phyloP scores from a whole-genome alignment of 257 asterid genomes.

The Eustoma russellianum region DNA sequence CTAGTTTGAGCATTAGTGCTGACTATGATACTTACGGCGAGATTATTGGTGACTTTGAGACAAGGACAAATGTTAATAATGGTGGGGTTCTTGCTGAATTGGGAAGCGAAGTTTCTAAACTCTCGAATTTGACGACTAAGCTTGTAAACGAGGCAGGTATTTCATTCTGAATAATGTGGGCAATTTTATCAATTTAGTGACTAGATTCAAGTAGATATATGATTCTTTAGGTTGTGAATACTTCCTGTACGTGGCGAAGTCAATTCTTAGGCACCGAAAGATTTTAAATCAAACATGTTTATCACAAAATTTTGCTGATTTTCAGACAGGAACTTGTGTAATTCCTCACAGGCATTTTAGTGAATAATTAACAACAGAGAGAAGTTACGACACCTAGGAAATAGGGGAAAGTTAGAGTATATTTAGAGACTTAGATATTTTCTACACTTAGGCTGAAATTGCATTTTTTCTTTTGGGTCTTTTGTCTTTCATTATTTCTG shows the following conservation, averaged over 20 bases:
- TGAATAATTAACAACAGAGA: too few relatives aligned
- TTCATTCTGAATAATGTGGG: conserved; percentile 11
- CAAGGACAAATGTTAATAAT: background rate
- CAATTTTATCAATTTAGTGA: conserved; percentile 5
- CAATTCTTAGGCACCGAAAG: too few relatives aligned
- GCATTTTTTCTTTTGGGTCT: too few relatives aligned
- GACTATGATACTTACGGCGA: conserved; percentile 19
- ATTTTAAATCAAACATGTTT: too few relatives aligned
- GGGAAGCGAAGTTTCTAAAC: conserved; percentile 48
- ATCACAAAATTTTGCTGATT: too few relatives aligned
- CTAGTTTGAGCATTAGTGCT: conserved; percentile 27
- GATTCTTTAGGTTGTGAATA: conserved; percentile 9
- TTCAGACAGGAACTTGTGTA: too few relatives aligned
- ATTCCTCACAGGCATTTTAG: too few relatives aligned
- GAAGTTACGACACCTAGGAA: too few relatives aligned
- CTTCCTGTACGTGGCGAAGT: background rate
- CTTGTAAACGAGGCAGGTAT: conserved; percentile 52
- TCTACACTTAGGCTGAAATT: too few relatives aligned
- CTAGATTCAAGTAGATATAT: conserved; percentile 16
- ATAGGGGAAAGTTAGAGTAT: too few relatives aligned
- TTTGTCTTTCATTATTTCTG: too few relatives aligned
- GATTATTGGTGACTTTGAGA: conserved; percentile 10
- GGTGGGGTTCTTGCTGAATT: conserved; percentile 30
- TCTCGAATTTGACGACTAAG: conserved; percentile 52
- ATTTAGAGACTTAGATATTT: too few relatives aligned